Evolutionary conservation across 1,284 basidiomycete genomes (phyloP).

Genomic region (Ganoderma resinaceum): DNA sequence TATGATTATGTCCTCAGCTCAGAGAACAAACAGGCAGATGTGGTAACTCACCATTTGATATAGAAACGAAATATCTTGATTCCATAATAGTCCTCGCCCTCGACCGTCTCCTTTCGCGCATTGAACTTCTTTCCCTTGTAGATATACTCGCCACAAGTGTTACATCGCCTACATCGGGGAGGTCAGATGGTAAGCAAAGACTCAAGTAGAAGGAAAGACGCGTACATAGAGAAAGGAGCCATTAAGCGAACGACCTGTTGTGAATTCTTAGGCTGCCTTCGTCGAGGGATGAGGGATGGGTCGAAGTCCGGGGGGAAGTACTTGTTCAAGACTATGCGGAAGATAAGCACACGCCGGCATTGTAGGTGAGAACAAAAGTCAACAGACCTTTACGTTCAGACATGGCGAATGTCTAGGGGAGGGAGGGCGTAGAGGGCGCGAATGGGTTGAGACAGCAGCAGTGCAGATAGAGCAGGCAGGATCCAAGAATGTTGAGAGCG

Average conservation of each 20-base stretch:
- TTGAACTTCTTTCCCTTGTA: slow-evolving; percentile 99
- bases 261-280: slow-evolving; percentile 88
- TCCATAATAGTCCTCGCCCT: slow-evolving; percentile 96
- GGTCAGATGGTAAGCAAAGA: slow-evolving; percentile 16
- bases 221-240: slow-evolving; percentile 97
- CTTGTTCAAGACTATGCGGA: slow-evolving; percentile 80
- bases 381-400: slow-evolving; percentile 84
- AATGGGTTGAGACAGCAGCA: background rate
- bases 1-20: background rate
- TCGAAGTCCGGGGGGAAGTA: slow-evolving; percentile 97
- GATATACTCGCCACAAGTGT: slow-evolving; percentile 97
- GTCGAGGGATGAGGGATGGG: slow-evolving; percentile 92
- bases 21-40: background rate
- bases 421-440: background rate
- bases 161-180: slow-evolving; percentile 72
- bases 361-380: background rate
- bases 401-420: slow-evolving; percentile 56
- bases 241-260: slow-evolving; percentile 98
- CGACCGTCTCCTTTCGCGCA: slow-evolving; percentile 96
- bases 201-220: slow-evolving; percentile 15
- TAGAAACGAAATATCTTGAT: slow-evolving; percentile 95
- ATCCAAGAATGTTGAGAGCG: background rate
- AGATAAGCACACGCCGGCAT: background rate
- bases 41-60: slow-evolving; percentile 72
- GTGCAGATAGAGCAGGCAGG: background rate